phyloP scores from a whole-genome alignment of 1,139 yeast species.

The Suhomyces wounanorum region DNA sequence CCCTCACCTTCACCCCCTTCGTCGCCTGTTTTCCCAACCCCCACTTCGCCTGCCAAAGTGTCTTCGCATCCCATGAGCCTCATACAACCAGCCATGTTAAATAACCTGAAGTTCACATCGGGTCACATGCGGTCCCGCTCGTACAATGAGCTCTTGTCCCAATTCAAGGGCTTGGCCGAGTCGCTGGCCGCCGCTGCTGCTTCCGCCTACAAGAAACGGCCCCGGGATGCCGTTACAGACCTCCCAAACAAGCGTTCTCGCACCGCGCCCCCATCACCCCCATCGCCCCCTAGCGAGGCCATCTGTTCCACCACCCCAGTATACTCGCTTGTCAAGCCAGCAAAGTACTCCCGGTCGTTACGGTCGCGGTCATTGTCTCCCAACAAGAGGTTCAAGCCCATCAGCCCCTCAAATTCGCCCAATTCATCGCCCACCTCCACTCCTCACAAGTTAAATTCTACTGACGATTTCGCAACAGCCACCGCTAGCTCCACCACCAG shows the following conservation, averaged over 20 bases:
- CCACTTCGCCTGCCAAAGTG: not conserved
- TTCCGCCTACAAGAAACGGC: constrained; percentile 23
- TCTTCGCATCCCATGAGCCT: constrained; percentile 16
- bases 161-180: constrained; percentile 24
- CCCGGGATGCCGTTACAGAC: constrained; percentile 25
- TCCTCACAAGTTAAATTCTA: constrained; percentile 13
- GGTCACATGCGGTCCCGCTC: constrained; percentile 39
- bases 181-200: constrained; percentile 9
- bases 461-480: not conserved
- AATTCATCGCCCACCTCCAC: constrained; percentile 23
- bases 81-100: constrained; percentile 28
- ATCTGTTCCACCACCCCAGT: constrained; percentile 8
- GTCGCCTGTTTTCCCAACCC: not conserved
- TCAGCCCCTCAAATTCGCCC: constrained; percentile 37
- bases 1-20: not conserved
- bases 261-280: constrained; percentile 54
- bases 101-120: constrained; percentile 32
- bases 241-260: constrained; percentile 38
- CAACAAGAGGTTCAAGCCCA: constrained; percentile 29
- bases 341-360: constrained; percentile 15
- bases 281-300: constrained; percentile 36
- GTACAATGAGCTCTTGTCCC: constrained; percentile 34
- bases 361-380: constrained; percentile 43
- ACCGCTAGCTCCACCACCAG: not conserved
- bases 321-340: constrained; percentile 8